phyloP scores from a whole-genome alignment of 2,329 filamentous ascomycete genomes.

The Alternaria tenuissima region DNA sequence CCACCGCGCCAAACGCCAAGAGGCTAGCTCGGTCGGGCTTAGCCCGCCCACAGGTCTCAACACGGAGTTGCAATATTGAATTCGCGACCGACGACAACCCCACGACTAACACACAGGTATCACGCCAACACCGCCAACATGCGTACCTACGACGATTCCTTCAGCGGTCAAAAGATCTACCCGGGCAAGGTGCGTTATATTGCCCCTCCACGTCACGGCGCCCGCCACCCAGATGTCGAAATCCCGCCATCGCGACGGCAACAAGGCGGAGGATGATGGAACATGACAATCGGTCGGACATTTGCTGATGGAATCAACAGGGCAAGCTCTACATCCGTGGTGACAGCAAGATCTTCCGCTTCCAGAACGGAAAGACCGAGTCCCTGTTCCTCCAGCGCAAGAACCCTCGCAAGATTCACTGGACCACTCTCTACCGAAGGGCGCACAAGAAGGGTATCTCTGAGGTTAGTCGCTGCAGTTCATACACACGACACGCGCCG shows the following conservation, averaged over 20 bases:
- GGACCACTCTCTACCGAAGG: constrained; percentile 97
- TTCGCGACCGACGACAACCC: constrained; percentile 43
- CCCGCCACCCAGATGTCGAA: constrained; percentile 32
- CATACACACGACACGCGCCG: constrained; percentile 2
- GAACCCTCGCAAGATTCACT: constrained; percentile 99
- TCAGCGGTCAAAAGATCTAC: constrained; percentile 82
- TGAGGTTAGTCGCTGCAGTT: constrained; percentile 74
- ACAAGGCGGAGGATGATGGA: constrained; percentile 19
- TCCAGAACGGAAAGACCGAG: constrained; percentile 99
- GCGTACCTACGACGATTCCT: constrained; percentile 81
- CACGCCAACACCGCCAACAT: constrained; percentile 65
- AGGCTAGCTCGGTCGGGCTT: constrained; percentile 12
- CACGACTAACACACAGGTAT: constrained; percentile 51
- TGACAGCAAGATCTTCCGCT: constrained; percentile 99
- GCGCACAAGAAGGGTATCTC: constrained; percentile 99
- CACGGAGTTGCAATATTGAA: constrained; percentile 34
- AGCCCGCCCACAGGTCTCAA: constrained; percentile 32
- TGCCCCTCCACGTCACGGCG: constrained; percentile 18
- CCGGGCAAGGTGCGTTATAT: constrained; percentile 73
- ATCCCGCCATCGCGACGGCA: constrained; percentile 27
- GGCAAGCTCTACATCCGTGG: constrained; percentile 99
- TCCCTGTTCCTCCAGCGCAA: constrained; percentile 99
- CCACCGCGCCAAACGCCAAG: constrained; percentile 22
- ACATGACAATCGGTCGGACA: constrained; percentile 20
- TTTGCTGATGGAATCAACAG: constrained; percentile 61